Conservation (phyloP, 345 rosid genomes). For the Nasturtium officinale region DNA sequence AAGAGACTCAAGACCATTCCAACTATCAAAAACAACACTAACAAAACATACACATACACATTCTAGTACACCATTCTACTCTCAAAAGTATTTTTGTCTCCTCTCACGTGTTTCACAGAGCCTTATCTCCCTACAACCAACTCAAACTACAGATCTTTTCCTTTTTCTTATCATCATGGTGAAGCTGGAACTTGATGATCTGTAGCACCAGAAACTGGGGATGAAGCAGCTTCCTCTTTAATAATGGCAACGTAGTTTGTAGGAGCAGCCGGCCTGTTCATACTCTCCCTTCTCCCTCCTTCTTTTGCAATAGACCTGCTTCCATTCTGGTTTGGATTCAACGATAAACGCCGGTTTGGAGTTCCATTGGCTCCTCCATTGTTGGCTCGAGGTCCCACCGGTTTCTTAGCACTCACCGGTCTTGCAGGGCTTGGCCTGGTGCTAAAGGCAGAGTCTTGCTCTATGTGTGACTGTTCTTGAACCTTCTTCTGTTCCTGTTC, state of each 20-base stretch:
- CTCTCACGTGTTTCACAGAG: constrained; percentile 33
- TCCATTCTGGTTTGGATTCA: constrained; percentile 80
- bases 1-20: constrained; percentile 24
- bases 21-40: constrained; percentile 40
- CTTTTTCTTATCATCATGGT: constrained; percentile 58
- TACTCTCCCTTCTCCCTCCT: constrained; percentile 71
- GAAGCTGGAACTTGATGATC: constrained; percentile 66
- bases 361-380: constrained; percentile 80
- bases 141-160: constrained; percentile 38
- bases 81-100: constrained; percentile 30
- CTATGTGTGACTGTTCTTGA: constrained; percentile 77
- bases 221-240: constrained; percentile 77
- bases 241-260: constrained; percentile 73
- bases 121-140: constrained; percentile 32
- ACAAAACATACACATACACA: constrained; percentile 31
- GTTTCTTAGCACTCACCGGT: constrained; percentile 68
- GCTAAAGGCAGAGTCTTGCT: constrained; percentile 73
- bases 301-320: constrained; percentile 69
- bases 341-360: constrained; percentile 77
- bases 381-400: constrained; percentile 63
- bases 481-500: constrained; percentile 81
- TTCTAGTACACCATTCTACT: constrained; percentile 41
- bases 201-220: constrained; percentile 61
- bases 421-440: constrained; percentile 93
- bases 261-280: constrained; percentile 67